phyloP scores from a whole-genome alignment of 176 grass and related monocot species.

The Puccinellia tenuiflora region DNA sequence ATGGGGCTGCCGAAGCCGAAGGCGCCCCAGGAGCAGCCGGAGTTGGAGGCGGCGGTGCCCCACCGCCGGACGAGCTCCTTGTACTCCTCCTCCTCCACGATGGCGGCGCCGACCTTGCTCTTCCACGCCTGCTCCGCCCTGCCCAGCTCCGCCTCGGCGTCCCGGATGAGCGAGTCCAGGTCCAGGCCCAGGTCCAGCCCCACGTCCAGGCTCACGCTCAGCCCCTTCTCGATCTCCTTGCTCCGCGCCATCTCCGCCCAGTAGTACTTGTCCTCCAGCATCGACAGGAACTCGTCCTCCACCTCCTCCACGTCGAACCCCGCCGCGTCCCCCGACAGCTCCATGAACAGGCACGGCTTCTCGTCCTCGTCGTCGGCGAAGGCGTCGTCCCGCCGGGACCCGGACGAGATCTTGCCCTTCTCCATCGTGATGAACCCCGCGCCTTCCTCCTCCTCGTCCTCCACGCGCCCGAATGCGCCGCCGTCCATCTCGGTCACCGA shows the following conservation, averaged over 20 bases:
- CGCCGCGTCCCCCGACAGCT: slow-evolving; percentile 39
- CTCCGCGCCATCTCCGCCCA: slow-evolving; percentile 43
- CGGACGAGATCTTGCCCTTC: slow-evolving; percentile 57
- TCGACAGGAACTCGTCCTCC: slow-evolving; percentile 85
- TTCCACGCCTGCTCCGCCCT: slow-evolving; percentile 68
- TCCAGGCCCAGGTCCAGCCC: slow-evolving; percentile 55
- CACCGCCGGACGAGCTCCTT: slow-evolving; percentile 69
- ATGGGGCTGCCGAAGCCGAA: slow-evolving; percentile 72
- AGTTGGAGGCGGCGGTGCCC: slow-evolving; percentile 18
- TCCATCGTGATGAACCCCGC: slow-evolving; percentile 91
- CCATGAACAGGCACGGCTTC: slow-evolving; percentile 73
- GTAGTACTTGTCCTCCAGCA: slow-evolving; percentile 76
- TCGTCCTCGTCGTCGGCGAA: no score
- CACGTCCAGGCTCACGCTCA: slow-evolving; percentile 53
- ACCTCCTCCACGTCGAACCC: slow-evolving; percentile 60
- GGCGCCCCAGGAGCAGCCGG: slow-evolving; percentile 24
- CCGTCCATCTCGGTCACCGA: slow-evolving; percentile 38
- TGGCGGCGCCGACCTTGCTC: slow-evolving; percentile 63
- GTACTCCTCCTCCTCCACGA: slow-evolving; percentile 81
- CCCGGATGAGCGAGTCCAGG: slow-evolving; percentile 59
- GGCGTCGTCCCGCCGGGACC: slow-evolving; percentile 52
- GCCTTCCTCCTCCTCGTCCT: slow-evolving; percentile 57
- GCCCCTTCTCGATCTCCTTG: slow-evolving; percentile 68
- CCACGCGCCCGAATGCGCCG: slow-evolving; percentile 11
- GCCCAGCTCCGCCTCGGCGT: slow-evolving; percentile 76